Conservation (phyloP, 768 basidiomycete species). For the Naganishia onofrii region DNA sequence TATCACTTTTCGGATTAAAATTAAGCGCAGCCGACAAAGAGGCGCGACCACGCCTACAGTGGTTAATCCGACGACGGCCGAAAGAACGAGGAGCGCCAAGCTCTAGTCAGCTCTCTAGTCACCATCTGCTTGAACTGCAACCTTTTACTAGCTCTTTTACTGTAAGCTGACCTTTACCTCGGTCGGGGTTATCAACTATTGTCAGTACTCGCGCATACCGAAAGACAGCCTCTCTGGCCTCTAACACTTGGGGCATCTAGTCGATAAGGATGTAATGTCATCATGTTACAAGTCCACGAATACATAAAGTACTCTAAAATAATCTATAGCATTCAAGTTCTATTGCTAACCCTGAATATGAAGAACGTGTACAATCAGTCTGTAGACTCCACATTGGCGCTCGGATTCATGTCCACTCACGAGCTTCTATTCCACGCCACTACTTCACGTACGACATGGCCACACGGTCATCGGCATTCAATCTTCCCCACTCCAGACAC, state of each 20-base stretch:
- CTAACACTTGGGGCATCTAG: background rate
- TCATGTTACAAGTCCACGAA: conserved; percentile 11
- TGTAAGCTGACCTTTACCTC: too few relatives aligned
- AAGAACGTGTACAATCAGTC: background rate
- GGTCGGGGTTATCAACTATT: too few relatives aligned
- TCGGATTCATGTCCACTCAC: background rate
- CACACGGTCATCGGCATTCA: conserved; percentile 80
- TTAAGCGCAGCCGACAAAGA: conserved; percentile 5
- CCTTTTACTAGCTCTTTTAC: too few relatives aligned
- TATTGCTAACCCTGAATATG: background rate
- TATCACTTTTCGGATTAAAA: conserved; percentile 5
- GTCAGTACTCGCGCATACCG: background rate
- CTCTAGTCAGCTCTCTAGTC: too few relatives aligned
- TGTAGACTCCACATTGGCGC: background rate
- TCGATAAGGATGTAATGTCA: background rate
- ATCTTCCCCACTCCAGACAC: conserved; percentile 80
- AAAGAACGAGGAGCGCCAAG: too few relatives aligned
- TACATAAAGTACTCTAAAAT: conserved; percentile 2
- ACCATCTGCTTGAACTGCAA: too few relatives aligned
- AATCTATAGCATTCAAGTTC: background rate
- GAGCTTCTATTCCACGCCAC: background rate
- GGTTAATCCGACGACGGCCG: background rate
- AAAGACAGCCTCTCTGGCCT: background rate
- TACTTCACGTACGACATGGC: conserved; percentile 43
- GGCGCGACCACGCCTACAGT: background rate